These are phyloP conservation scores for Cardiospermum halicacabum DNA, from an alignment of 345 rosid genomes.

Conservation along the genomic window DNA sequence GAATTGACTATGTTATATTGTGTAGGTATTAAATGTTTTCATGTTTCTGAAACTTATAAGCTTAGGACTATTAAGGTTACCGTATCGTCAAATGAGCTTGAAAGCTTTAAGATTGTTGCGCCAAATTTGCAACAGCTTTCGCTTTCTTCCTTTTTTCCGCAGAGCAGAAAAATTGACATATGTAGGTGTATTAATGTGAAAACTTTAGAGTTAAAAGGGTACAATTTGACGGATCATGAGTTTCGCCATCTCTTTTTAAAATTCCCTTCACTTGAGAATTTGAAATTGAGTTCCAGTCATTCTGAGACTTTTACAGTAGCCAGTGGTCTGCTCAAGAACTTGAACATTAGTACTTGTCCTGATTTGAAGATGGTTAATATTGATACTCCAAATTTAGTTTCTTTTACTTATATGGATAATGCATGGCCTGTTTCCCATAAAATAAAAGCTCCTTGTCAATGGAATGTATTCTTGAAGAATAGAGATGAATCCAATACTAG, in stretches of 20 bases:
- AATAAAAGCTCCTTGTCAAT: not conserved
- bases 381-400: conserved; percentile 6
- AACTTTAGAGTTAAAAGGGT: not conserved
- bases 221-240: not conserved
- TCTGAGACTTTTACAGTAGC: not conserved
- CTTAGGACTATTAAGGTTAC: not conserved
- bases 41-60: not conserved
- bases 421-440: not conserved
- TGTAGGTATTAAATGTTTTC: not conserved
- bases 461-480: not conserved
- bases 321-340: not conserved
- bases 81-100: not conserved
- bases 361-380: not conserved
- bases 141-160: not conserved
- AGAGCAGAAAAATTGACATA: not conserved
- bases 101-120: not conserved
- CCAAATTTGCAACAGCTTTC: not conserved
- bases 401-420: not conserved
- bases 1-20: not conserved
- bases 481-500: not conserved
- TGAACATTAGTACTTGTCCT: not conserved
- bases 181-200: not conserved
- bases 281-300: not conserved
- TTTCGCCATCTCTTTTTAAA: not conserved
- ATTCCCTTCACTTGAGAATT: not conserved